Evolutionary conservation across 1,139 yeast genomes (phyloP).

Genomic region (Hyphopichia buzzinii): DNA sequence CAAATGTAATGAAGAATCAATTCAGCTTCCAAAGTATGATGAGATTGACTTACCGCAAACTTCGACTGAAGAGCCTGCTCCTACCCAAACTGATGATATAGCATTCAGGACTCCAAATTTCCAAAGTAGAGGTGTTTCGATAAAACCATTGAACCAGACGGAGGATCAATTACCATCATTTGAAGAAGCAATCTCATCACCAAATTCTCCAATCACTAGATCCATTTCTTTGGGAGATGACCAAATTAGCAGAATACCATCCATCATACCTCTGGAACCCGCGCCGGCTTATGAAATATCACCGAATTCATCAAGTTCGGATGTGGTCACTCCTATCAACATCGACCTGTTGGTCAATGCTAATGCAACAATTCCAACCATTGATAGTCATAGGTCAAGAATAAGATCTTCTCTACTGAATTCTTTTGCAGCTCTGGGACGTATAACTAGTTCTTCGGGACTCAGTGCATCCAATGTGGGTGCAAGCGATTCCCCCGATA

Average conservation of each 20-base stretch:
- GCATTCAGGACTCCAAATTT: constrained; percentile 37
- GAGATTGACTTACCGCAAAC: constrained; percentile 18
- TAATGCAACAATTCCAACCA: not conserved
- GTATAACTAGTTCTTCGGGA: not conserved
- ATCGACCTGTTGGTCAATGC: constrained; percentile 11
- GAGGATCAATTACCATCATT: constrained; percentile 51
- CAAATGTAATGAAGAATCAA: constrained; percentile 63
- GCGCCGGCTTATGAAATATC: constrained; percentile 36
- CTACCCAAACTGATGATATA: constrained; percentile 7
- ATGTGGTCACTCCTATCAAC: constrained; percentile 4
- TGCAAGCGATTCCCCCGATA: constrained; percentile 6
- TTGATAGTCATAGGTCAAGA: constrained; percentile 12
- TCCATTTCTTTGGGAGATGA: constrained; percentile 37
- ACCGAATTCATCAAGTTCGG: constrained; percentile 9
- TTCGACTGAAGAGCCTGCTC: too few species aligned
- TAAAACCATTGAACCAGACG: constrained; percentile 25
- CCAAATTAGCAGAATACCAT: constrained; percentile 33
- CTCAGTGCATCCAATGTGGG: not conserved
- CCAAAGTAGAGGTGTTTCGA: constrained; percentile 38
- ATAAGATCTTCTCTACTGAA: constrained; percentile 23
- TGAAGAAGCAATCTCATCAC: constrained; percentile 50
- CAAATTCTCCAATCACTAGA: constrained; percentile 32
- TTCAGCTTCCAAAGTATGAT: constrained; percentile 68
- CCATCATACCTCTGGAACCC: constrained; percentile 30
- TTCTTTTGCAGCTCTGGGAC: constrained; percentile 21